Evolutionary conservation across 768 basidiomycete genomes (phyloP), one percentile per base, ranked within the genome.

Genomic region (Leccinellum rugosiceps): DNA sequence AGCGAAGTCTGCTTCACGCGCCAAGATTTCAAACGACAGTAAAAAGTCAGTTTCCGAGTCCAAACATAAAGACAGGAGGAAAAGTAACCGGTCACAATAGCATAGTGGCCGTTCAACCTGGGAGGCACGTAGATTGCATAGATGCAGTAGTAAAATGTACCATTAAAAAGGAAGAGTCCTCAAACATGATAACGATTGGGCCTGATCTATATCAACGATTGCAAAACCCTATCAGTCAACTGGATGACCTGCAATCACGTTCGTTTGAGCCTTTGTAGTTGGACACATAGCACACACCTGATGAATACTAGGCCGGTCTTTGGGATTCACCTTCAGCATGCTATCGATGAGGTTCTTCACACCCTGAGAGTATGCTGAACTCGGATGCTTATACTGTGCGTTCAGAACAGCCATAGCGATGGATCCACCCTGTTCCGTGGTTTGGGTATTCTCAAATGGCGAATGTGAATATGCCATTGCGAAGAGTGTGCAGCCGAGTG

Each of bases 381-480:
- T 78, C 1, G 94, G 94, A 65, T 98, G 94, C 64, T 87, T 88
- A 75, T 95, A 99, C 63, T 91, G 87, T 1, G 94, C 96, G 62
- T 91, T 94, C 58, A 94, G 77, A 50, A 97, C 96, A 0, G 96
- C 94, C 95, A 99, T 96, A 2, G 95, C 95, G 67, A 98, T 94
- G 46, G 92, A 95, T 13, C 93, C 93, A 34, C 96, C 96, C 70
- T 97, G 95, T 64, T 94, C 92, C 3, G 90, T 93, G 6, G 90
- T 92, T 72, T 92, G 91, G 1, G 80, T 84, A 59, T 89, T 95
- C 76, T 99, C 96, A 65, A 99, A 99, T 0, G 96, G 96, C 3
- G 96, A 98, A 68, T 94, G 92, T 3, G 88, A 89, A 74, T 98
- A 98, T 0, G 94, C 94, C 47, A 98, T 83, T 0, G 97, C 94